Evolutionary conservation across 768 basidiomycete genomes (phyloP), one percentile per base, ranked within the genome.

Genomic region (Lentinula aciculospora): DNA sequence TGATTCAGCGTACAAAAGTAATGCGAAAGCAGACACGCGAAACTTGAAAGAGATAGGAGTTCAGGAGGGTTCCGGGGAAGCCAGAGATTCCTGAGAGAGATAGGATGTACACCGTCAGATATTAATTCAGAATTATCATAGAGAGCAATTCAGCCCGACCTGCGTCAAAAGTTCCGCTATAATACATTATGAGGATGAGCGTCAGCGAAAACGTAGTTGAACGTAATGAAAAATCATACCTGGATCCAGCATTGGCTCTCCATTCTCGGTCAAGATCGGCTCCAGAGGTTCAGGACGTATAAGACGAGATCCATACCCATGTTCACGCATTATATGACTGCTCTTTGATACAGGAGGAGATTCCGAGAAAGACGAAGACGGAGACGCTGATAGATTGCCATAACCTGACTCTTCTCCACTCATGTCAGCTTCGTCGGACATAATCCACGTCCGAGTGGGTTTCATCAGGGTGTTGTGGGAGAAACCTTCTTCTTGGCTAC

Each of bases 211-310:
- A 39, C 45, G 29, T 28, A 40, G 48, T 42, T 44, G 46, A 46
- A 23, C 6, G 32, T 34, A 13, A 8, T 34, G n/a, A 13, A n/a
- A 42, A n/a, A 17, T 71, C 80, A 27, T 42, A 86, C 85, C 83
- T 71, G 85, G 82, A 67, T 84, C 83, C 62, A 87, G 69, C 82
- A 86, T 86, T 4, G 83, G 79, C 63, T 81, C 82, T 8, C 81
- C 83, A 64, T 86, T 84, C 64, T 84, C 83, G 1, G 81, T 84
- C 15, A 84, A 71, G 61, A 84, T 79, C 60, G 80, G 76, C 59
- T 81, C 81, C 76, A 79, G 77, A 15, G 75, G 73, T 40, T 72
- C 74, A 12, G 77, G 72, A 31, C 71, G 72, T 13, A 70, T 68
- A 56, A 75, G 61, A 9, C 65, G 64, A 19, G 72, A 46, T 53